Evolutionary conservation across 495 filamentous ascomycete species (phyloP).

Genomic region (Aspergillus incahuasiensis): DNA sequence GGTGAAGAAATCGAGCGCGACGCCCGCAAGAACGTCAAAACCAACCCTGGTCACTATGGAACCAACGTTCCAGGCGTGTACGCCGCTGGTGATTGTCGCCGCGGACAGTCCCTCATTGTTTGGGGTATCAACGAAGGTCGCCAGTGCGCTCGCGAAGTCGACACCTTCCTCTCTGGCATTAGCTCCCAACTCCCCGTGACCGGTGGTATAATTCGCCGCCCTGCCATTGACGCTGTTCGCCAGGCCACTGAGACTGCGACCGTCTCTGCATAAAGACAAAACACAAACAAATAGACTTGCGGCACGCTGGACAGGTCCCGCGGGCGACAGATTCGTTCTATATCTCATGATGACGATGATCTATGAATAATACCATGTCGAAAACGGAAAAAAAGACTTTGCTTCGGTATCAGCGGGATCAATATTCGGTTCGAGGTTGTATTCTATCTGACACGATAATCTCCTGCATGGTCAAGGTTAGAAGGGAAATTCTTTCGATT

Average conservation of each 20-base stretch:
- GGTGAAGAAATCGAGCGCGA: conserved; percentile 89
- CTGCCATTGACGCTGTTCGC: conserved; percentile 51
- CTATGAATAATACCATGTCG: conserved; percentile 16
- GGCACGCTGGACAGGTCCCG: conserved; percentile 17
- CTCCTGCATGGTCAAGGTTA: conserved; percentile 8
- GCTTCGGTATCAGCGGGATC: conserved; percentile 7
- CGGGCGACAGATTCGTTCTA: conserved; percentile 9
- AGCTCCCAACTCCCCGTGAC: conserved; percentile 84
- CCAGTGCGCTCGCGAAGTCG: conserved; percentile 89
- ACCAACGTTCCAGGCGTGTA: conserved; percentile 90
- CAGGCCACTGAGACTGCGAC: conserved; percentile 27
- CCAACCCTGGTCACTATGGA: conserved; percentile 78
- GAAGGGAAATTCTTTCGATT: conserved; percentile 4
- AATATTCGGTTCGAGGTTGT: conserved; percentile 5
- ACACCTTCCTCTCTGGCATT: conserved; percentile 73
- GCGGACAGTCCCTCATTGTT: conserved; percentile 95
- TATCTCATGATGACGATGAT: conserved; percentile 19
- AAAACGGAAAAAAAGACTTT: conserved; percentile 12
- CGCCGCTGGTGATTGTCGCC: conserved; percentile 92
- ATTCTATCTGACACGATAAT: conserved; percentile 4
- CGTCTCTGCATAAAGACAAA: conserved; percentile 24
- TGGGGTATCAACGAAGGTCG: conserved; percentile 99
- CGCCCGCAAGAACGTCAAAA: conserved; percentile 96
- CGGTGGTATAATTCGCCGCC: conserved; percentile 86
- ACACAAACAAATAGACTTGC: conserved; percentile 4